phyloP scores from a whole-genome alignment of 2,329 filamentous ascomycete species.

The Colletotrichum siamense region DNA sequence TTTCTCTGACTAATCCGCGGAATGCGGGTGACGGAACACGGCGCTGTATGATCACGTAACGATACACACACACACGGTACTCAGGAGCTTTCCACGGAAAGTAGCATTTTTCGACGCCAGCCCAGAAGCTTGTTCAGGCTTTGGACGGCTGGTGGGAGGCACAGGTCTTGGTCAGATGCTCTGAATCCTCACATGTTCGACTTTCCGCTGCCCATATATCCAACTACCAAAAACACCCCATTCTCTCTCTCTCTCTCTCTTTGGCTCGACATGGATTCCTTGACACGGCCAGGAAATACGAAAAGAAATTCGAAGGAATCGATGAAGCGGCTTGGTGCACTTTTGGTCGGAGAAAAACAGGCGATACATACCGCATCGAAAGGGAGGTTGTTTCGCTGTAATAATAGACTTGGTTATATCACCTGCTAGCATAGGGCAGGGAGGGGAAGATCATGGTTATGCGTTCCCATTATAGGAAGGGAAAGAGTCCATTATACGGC shows the following conservation, averaged over 20 bases:
- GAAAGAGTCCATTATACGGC: neutral
- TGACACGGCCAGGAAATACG: neutral
- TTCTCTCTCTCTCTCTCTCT: neutral
- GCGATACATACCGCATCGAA: constrained; percentile 19
- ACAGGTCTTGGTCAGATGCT: neutral
- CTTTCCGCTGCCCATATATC: constrained; percentile 12
- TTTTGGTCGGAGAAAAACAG: constrained; percentile 4
- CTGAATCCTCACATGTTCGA: constrained; percentile 1
- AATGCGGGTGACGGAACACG: constrained; percentile 21
- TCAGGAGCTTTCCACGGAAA: constrained; percentile 14
- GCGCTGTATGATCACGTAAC: constrained; percentile 22
- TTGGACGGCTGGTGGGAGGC: neutral
- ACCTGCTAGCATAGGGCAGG: constrained; percentile 19
- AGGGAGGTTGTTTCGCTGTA: constrained; percentile 29
- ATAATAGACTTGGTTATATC: constrained; percentile 35
- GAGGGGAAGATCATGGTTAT: neutral
- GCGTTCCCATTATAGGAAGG: neutral
- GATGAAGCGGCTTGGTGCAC: neutral
- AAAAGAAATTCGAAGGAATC: neutral
- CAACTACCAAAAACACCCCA: neutral
- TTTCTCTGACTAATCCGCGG: constrained; percentile 18
- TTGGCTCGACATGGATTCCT: neutral
- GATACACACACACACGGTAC: constrained; percentile 19
- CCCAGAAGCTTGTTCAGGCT: constrained; percentile 6
- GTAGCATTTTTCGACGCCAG: constrained; percentile 5